Evolutionary conservation across 208 protist genomes (phyloP).

Genomic region (Angomonas deanei): DNA sequence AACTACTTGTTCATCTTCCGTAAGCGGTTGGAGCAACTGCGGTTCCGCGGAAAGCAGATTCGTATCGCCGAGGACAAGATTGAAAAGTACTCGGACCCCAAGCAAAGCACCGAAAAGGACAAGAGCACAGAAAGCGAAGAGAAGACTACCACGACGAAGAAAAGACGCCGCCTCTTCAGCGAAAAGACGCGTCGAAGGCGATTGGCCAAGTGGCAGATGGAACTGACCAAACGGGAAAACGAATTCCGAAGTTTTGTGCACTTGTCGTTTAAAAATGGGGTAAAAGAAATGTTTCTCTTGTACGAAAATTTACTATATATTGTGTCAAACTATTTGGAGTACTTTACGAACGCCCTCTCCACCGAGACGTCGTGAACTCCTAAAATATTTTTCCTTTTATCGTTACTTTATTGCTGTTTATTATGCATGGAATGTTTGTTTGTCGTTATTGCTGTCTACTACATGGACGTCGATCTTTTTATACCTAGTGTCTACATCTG

Average conservation of each 20-base stretch:
- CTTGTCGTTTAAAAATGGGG: not conserved
- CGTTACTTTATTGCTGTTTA: not conserved
- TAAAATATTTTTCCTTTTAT: no score
- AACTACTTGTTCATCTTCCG: not conserved
- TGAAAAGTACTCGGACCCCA: not conserved
- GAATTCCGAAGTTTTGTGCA: not conserved
- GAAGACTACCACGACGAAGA: not conserved
- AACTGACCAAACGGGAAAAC: not conserved
- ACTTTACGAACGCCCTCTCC: no score
- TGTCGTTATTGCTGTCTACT: no score
- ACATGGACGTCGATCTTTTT: no score
- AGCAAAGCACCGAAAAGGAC: not conserved
- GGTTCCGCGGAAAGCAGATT: not conserved
- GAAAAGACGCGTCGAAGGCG: not conserved
- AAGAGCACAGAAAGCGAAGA: not conserved
- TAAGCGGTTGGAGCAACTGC: not conserved
- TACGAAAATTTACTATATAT: not conserved
- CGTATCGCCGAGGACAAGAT: not conserved
- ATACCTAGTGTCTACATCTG: no score
- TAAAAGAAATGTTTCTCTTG: not conserved
- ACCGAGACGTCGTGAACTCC: no score
- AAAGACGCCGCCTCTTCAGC: not conserved
- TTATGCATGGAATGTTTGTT: not conserved
- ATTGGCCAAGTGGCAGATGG: not conserved
- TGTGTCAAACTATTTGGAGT: not conserved